A percentile compares a stretch with the other conserved stretches of the same genome.
phyloP scores from a whole-genome alignment of 768 basidiomycete species.

The Pleurotus pulmonarius region DNA sequence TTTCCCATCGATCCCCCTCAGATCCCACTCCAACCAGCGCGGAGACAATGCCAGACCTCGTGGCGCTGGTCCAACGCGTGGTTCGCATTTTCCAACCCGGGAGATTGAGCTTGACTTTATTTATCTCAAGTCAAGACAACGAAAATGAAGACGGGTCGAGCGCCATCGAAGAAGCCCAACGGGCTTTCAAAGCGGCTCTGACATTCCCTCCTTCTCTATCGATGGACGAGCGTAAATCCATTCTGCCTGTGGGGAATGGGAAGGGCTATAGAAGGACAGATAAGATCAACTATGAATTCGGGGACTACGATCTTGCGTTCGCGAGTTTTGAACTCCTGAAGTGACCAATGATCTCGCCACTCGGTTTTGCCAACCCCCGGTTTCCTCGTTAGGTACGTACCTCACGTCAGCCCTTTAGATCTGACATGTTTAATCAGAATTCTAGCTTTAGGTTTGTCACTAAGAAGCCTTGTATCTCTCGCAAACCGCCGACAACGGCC shows the following conservation, averaged over 20 bases:
- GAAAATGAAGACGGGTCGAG: slow-evolving; percentile 41
- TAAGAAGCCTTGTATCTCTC: too few relatives aligned
- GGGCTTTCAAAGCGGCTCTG: slow-evolving; percentile 67
- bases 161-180: slow-evolving; percentile 69
- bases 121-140: slow-evolving; percentile 71
- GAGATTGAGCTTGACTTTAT: slow-evolving; percentile 81
- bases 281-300: slow-evolving; percentile 98
- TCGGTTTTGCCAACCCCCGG: not conserved
- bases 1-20: slow-evolving; percentile 26
- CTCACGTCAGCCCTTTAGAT: too few relatives aligned
- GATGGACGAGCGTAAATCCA: slow-evolving; percentile 9
- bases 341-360: not conserved
- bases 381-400: too few relatives aligned
- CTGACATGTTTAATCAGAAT: too few relatives aligned
- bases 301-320: slow-evolving; percentile 87
- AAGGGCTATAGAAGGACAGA: slow-evolving; percentile 77
- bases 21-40: slow-evolving; percentile 23
- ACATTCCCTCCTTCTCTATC: slow-evolving; percentile 20
- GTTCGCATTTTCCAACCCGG: slow-evolving; percentile 92
- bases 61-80: slow-evolving; percentile 81
- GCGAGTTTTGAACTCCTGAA: slow-evolving; percentile 67
- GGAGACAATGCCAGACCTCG: slow-evolving; percentile 64
- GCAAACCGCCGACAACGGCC: too few relatives aligned
- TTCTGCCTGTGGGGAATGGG: not conserved
- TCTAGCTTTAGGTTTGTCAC: too few relatives aligned